phyloP scores from a whole-genome alignment of 2,329 filamentous ascomycete genomes.

The Metarhizium album region DNA sequence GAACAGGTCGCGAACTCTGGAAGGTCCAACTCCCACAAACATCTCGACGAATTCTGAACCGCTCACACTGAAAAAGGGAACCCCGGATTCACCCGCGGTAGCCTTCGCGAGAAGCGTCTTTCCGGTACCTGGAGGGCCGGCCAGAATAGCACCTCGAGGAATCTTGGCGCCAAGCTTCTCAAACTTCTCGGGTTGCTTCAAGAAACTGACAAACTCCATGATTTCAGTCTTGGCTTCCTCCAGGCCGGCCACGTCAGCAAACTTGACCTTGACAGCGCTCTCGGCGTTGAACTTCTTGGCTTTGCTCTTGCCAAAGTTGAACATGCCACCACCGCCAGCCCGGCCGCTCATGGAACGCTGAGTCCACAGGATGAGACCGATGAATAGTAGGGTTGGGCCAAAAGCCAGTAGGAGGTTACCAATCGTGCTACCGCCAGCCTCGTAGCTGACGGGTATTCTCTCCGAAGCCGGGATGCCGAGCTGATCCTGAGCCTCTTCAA shows the following conservation, averaged over 20 bases:
- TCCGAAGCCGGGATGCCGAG: slow-evolving; percentile 78
- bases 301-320: slow-evolving; percentile 90
- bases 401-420: slow-evolving; percentile 67
- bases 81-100: slow-evolving; percentile 90
- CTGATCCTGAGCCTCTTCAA: slow-evolving; percentile 82
- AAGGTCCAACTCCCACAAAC: slow-evolving; percentile 98
- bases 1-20: slow-evolving; percentile 88
- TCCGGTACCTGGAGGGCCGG: slow-evolving; percentile 95
- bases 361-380: slow-evolving; percentile 72
- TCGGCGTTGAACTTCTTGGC: slow-evolving; percentile 98
- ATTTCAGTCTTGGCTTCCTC: slow-evolving; percentile 98
- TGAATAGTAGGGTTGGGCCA: slow-evolving; percentile 75
- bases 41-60: slow-evolving; percentile 99
- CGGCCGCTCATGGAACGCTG: slow-evolving; percentile 63
- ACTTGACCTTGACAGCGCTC: slow-evolving; percentile 92
- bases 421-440: slow-evolving; percentile 62
- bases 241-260: slow-evolving; percentile 92
- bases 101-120: slow-evolving; percentile 96
- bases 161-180: slow-evolving; percentile 95
- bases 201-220: slow-evolving; percentile 97
- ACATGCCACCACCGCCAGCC: slow-evolving; percentile 64
- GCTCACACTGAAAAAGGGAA: slow-evolving; percentile 97
- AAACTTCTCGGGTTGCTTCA: slow-evolving; percentile 88
- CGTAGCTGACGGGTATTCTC: slow-evolving; percentile 86
- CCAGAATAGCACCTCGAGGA: slow-evolving; percentile 88